phyloP scores from a whole-genome alignment of 352 stramenopile genomes.

The Aphanomyces euteiches region DNA sequence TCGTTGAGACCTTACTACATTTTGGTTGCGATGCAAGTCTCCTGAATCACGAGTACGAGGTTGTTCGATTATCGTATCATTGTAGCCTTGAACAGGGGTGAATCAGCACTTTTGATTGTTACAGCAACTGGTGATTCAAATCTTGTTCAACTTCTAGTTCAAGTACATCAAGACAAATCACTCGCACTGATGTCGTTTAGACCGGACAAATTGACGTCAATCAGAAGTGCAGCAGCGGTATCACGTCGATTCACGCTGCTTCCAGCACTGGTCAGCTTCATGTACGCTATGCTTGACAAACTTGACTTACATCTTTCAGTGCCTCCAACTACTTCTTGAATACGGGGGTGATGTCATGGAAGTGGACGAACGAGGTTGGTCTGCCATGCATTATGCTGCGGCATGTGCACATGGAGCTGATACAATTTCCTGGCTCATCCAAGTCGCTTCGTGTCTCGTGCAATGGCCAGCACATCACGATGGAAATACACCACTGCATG shows the following conservation, averaged over 20 bases:
- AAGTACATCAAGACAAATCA: background rate
- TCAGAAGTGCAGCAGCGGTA: slow-evolving; percentile 43
- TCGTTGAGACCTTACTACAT: slow-evolving; percentile 38
- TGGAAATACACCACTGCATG: slow-evolving; percentile 61
- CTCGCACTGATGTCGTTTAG: background rate
- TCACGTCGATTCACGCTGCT: slow-evolving; percentile 54
- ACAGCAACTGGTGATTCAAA: slow-evolving; percentile 48
- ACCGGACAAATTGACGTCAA: slow-evolving; percentile 40
- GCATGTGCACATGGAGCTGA: slow-evolving; percentile 41
- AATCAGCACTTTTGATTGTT: slow-evolving; percentile 52
- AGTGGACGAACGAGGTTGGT: slow-evolving; percentile 60
- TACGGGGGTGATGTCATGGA: slow-evolving; percentile 36
- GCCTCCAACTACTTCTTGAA: slow-evolving; percentile 51
- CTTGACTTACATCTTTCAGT: slow-evolving; percentile 29
- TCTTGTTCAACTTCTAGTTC: slow-evolving; percentile 36
- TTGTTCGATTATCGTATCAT: background rate
- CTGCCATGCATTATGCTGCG: slow-evolving; percentile 55
- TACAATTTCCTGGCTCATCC: slow-evolving; percentile 54
- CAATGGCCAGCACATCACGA: slow-evolving; percentile 43
- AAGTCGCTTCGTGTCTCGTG: slow-evolving; percentile 46
- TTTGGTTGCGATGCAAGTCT: slow-evolving; percentile 46
- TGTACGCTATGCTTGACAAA: slow-evolving; percentile 21
- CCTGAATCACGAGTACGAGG: slow-evolving; percentile 53
- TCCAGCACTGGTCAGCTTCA: slow-evolving; percentile 53
- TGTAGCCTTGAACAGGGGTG: slow-evolving; percentile 35